A percentile compares a stretch with the other conserved stretches of the same genome.
These are phyloP conservation scores for Nicotiana rustica DNA, from an alignment of 305 asterid species.

Conservation along the genomic window DNA sequence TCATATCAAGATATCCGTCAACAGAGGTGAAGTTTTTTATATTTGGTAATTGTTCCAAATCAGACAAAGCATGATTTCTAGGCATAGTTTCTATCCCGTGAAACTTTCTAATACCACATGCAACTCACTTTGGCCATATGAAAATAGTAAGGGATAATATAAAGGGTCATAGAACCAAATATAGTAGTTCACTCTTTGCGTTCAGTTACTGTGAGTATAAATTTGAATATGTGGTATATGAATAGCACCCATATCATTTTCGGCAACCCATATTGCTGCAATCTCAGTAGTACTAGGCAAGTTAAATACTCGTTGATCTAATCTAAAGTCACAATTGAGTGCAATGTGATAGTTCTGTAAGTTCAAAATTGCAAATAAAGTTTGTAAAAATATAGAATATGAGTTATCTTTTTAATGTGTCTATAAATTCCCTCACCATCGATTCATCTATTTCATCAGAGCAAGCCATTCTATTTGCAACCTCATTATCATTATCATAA, in stretches of 20 bases:
- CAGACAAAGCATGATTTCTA: too few species aligned
- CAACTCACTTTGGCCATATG: too few species aligned
- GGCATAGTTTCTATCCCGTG: too few species aligned
- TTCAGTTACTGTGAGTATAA: neutral
- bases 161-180: neutral
- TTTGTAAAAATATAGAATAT: neutral
- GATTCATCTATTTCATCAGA: too few species aligned
- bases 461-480: too few species aligned
- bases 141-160: too few species aligned
- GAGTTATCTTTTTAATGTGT: neutral
- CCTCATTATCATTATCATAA: too few species aligned
- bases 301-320: slow-evolving; percentile 25
- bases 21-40: too few species aligned
- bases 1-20: too few species aligned
- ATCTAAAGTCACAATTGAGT: neutral
- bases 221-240: neutral
- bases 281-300: neutral
- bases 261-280: neutral
- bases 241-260: rapidly evolving
- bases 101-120: too few species aligned
- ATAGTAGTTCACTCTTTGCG: neutral
- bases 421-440: too few species aligned
- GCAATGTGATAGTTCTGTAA: neutral
- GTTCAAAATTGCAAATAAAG: neutral
- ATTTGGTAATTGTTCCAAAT: too few species aligned